phyloP scores from a whole-genome alignment of 2,329 filamentous ascomycete species.

The Scytalidium sp. region DNA sequence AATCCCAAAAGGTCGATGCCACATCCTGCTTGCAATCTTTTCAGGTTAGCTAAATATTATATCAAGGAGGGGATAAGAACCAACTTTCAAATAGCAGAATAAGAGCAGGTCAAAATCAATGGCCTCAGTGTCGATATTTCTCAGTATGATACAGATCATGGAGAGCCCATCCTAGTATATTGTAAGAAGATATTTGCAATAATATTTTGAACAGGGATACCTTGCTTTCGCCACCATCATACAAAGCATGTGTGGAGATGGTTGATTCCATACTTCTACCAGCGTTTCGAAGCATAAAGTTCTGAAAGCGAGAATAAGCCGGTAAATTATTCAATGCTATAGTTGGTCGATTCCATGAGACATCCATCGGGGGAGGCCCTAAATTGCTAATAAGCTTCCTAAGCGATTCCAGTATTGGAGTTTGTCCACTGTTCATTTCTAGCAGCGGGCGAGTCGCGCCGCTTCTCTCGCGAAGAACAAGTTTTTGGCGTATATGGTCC shows the following conservation, averaged over 20 bases:
- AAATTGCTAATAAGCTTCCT: conserved; percentile 62
- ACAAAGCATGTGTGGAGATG: conserved; percentile 61
- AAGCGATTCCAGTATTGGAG: conserved; percentile 58
- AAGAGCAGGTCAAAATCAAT: conserved; percentile 65
- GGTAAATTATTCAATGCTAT: conserved; percentile 62
- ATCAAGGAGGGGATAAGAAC: conserved; percentile 9
- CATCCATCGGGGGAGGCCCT: conserved; percentile 63
- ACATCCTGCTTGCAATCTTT: conserved; percentile 65
- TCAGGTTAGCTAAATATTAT: conserved; percentile 4
- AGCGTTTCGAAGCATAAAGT: conserved; percentile 70
- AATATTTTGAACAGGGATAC: conserved; percentile 27
- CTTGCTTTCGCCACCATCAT: conserved; percentile 70
- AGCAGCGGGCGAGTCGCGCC: conserved; percentile 53
- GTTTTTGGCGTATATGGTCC: conserved; percentile 65
- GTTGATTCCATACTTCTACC: conserved; percentile 64
- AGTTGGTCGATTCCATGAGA: conserved; percentile 66
- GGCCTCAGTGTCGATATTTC: conserved; percentile 63
- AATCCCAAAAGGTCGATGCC: conserved; percentile 66
- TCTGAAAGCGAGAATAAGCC: conserved; percentile 65
- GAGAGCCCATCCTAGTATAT: conserved; percentile 56
- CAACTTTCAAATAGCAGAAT: conserved; percentile 65
- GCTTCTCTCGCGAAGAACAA: conserved; percentile 57
- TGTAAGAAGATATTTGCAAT: conserved; percentile 5
- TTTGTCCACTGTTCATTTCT: conserved; percentile 48
- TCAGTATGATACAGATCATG: conserved; percentile 66